Percentiles rank a stretch among this genome's conserved stretches.
Evolutionary conservation across 495 filamentous ascomycete species (phyloP).

Genomic region (Neurospora pannonica): DNA sequence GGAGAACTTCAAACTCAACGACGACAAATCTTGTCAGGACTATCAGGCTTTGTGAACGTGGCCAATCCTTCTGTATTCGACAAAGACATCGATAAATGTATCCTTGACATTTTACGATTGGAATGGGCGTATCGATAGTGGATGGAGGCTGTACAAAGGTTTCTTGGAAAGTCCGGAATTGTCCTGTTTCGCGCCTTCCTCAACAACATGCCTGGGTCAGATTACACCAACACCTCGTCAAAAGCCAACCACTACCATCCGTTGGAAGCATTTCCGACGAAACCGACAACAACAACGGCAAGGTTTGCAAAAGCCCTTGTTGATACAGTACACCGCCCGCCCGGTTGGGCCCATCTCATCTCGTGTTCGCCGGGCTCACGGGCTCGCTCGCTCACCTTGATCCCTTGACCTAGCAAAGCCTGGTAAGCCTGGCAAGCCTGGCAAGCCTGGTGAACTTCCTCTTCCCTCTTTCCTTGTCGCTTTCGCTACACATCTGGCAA

Average conservation of each 20-base stretch:
- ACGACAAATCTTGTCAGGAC: neutral
- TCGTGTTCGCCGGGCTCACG: neutral
- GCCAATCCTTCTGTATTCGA: neutral
- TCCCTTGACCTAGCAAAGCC: neutral
- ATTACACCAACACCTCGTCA: neutral
- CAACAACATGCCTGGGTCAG: neutral
- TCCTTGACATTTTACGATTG: neutral
- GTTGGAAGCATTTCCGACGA: neutral
- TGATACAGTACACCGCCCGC: neutral
- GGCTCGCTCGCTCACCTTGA: neutral
- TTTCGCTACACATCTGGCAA: neutral
- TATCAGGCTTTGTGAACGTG: neutral
- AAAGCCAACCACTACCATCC: neutral
- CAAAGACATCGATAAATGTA: neutral
- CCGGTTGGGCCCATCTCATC: neutral
- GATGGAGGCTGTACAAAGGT: too few relatives aligned
- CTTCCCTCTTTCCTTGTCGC: neutral
- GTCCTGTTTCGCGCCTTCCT: too few relatives aligned
- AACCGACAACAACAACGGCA: neutral
- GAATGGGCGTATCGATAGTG: neutral
- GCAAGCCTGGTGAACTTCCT: neutral
- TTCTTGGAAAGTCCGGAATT: too few relatives aligned
- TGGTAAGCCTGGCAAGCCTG: too few relatives aligned
- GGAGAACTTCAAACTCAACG: neutral
- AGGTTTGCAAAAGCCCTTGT: neutral